Conservation (phyloP, 768 basidiomycete species). For the Termitomyces sp. region DNA sequence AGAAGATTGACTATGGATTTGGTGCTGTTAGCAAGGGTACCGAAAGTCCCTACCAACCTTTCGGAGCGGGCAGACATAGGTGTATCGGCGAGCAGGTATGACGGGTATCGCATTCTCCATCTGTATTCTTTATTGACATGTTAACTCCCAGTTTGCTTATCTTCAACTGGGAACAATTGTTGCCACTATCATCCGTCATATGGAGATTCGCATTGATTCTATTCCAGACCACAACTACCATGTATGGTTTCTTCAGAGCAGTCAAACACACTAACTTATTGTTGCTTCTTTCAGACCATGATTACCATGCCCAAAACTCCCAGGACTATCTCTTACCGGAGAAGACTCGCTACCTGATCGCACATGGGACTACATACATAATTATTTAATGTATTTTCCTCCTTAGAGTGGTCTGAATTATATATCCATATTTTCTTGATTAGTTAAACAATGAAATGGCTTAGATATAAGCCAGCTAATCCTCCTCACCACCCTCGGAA, state of each 20-base stretch:
- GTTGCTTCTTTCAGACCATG: conserved; percentile 67
- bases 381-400: no score
- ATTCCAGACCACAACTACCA: conserved; percentile 90
- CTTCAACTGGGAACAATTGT: conserved; percentile 87
- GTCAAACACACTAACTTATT: not conserved
- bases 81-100: conserved; percentile 88
- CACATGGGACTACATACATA: no score
- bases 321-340: conserved; percentile 60
- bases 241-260: conserved; percentile 43
- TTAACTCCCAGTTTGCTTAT: conserved; percentile 74
- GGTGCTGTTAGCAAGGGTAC: conserved; percentile 96
- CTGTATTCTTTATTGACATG: not conserved
- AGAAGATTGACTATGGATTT: conserved; percentile 96
- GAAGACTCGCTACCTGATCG: no score
- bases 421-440: conserved; percentile 7
- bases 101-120: not conserved
- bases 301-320: conserved; percentile 84
- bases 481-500: conserved; percentile 34
- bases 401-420: not conserved
- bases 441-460: not conserved
- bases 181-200: conserved; percentile 67
- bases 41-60: conserved; percentile 94
- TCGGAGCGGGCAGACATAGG: conserved; percentile 93
- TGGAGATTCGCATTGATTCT: conserved; percentile 69
- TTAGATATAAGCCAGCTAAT: not conserved